A percentile compares a stretch with the other conserved stretches of the same genome.
These are phyloP conservation scores for Xylaria arbuscula DNA, from an alignment of 2,329 filamentous ascomycete species.

Conservation along the genomic window DNA sequence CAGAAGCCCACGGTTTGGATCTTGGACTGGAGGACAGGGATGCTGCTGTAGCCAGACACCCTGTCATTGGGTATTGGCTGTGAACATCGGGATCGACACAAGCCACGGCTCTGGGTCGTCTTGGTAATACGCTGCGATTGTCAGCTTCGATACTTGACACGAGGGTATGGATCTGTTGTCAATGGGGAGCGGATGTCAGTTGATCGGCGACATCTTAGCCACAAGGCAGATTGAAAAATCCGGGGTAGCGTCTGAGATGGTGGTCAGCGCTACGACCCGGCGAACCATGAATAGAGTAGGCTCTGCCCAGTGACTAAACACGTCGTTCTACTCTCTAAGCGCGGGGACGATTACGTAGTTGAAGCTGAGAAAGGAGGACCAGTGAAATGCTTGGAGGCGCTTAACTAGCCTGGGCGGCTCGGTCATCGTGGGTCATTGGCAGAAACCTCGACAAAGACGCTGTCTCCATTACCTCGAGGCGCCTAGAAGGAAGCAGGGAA, in stretches of 20 bases:
- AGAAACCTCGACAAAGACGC: slow-evolving; percentile 20
- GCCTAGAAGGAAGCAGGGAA: slow-evolving; percentile 6
- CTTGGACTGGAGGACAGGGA: slow-evolving; percentile 7
- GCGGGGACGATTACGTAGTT: slow-evolving; percentile 36
- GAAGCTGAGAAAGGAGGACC: slow-evolving; percentile 30
- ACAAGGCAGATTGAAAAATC: slow-evolving; percentile 25
- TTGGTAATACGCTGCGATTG: slow-evolving; percentile 10
- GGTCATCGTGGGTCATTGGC: slow-evolving; percentile 38
- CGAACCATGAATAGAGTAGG: slow-evolving; percentile 24
- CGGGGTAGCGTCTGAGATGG: slow-evolving; percentile 19
- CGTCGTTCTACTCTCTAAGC: slow-evolving; percentile 38
- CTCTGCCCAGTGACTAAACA: slow-evolving; percentile 26
- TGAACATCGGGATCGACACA: not conserved
- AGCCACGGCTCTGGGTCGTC: slow-evolving; percentile 18
- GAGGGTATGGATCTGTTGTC: slow-evolving; percentile 9
- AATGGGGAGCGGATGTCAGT: slow-evolving; percentile 1
- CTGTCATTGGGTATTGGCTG: not conserved
- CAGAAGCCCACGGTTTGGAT: slow-evolving; percentile 10
- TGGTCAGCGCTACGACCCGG: slow-evolving; percentile 13
- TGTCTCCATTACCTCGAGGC: slow-evolving; percentile 29
- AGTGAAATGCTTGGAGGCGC: slow-evolving; percentile 40
- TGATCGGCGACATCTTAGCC: slow-evolving; percentile 16
- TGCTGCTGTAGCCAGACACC: slow-evolving; percentile 1
- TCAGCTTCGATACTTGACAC: slow-evolving; percentile 7
- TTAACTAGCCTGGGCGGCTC: slow-evolving; percentile 43